A percentile compares a stretch with the other conserved stretches of the same genome.
phyloP scores from a whole-genome alignment of 352 stramenopile species.

The Phytophthora podocarpi region DNA sequence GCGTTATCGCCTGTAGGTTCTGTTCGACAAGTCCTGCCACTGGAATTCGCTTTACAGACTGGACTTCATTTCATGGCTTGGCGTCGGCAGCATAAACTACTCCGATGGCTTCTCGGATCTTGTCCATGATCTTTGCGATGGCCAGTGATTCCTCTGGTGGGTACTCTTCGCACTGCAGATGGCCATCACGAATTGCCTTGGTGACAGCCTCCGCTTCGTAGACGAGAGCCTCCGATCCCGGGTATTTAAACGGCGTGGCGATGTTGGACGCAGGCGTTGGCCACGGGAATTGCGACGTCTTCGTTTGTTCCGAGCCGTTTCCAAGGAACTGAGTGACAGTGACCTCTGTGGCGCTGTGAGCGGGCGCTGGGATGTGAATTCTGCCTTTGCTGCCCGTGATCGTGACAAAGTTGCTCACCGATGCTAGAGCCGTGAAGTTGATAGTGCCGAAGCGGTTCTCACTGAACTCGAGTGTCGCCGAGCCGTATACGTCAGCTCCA shows the following conservation, averaged over 20 bases:
- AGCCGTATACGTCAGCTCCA: slow-evolving; percentile 65
- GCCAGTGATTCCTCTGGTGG: slow-evolving; percentile 60
- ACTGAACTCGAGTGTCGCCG: slow-evolving; percentile 66
- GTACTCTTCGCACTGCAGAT: too few species aligned
- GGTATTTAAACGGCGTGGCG: too few species aligned
- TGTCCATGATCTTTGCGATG: slow-evolving; percentile 68
- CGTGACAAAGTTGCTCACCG: slow-evolving; percentile 68
- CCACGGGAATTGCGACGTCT: slow-evolving; percentile 50
- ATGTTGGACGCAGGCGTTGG: too few species aligned
- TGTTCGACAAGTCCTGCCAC: too few species aligned
- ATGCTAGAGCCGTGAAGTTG: slow-evolving; percentile 68
- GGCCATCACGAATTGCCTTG: slow-evolving; percentile 52
- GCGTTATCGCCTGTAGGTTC: too few species aligned
- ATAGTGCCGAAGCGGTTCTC: slow-evolving; percentile 59
- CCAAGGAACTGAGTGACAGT: too few species aligned
- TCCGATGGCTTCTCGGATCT: slow-evolving; percentile 57
- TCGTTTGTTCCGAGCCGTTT: too few species aligned
- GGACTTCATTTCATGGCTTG: too few species aligned
- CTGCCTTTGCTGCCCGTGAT: slow-evolving; percentile 78
- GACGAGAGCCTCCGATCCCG: too few species aligned
- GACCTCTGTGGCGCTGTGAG: too few species aligned
- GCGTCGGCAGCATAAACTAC: slow-evolving; percentile 43
- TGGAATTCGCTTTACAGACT: too few species aligned
- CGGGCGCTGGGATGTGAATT: slow-evolving; percentile 65
- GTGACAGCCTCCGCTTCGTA: slow-evolving; percentile 81